Conservation (phyloP, 495 filamentous ascomycete species). For the Trichoderma reesei region DNA sequence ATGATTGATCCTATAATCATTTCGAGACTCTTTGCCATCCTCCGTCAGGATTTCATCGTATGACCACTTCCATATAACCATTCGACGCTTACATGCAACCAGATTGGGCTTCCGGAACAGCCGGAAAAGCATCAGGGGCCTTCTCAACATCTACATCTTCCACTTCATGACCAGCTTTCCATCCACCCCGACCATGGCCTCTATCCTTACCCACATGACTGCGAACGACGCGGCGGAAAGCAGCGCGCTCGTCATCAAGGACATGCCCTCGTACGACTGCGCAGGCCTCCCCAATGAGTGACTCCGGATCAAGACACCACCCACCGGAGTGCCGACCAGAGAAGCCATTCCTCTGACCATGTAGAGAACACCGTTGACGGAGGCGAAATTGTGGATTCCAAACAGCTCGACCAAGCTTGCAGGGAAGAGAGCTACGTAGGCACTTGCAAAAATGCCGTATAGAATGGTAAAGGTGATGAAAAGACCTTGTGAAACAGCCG, state of each 20-base stretch:
- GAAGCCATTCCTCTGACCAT: conserved; percentile 34
- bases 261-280: conserved; percentile 23
- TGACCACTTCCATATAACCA: background rate
- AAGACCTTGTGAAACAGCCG: conserved; percentile 18
- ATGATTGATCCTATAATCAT: no score
- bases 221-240: conserved; percentile 23
- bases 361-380: conserved; percentile 34
- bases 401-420: conserved; percentile 33
- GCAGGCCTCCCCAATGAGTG: conserved; percentile 16
- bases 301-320: conserved; percentile 28
- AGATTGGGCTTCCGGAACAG: background rate
- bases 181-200: conserved; percentile 16
- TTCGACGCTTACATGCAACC: no score
- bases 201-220: conserved; percentile 27
- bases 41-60: no score
- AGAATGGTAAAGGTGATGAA: conserved; percentile 30
- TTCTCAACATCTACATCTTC: conserved; percentile 8
- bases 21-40: no score
- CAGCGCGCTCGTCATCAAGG: conserved; percentile 23
- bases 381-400: conserved; percentile 31
- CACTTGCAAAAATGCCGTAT: conserved; percentile 32
- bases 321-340: conserved; percentile 33
- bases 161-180: conserved; percentile 11
- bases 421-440: conserved; percentile 35
- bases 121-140: background rate